Evolutionary conservation across 1,284 basidiomycete genomes (phyloP).

Genomic region (Melampsora americana): DNA sequence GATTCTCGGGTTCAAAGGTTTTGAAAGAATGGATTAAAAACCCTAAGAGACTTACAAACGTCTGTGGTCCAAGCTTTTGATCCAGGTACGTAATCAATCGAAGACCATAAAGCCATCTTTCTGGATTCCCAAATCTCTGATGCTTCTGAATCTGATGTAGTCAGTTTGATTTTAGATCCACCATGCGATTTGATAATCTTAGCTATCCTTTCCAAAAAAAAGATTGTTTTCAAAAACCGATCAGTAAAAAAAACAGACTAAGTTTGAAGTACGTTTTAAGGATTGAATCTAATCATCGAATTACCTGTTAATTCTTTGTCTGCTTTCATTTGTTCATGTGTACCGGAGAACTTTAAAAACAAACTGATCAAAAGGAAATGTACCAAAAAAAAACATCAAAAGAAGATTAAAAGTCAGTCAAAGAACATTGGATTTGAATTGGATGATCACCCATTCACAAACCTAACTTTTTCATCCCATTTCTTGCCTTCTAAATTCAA

Average conservation of each 20-base stretch:
- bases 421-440: not conserved
- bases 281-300: not conserved
- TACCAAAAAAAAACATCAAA: slow-evolving; percentile 55
- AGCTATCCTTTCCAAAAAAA: slow-evolving; percentile 56
- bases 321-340: slow-evolving; percentile 63
- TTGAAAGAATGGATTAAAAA: not conserved
- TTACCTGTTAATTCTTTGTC: slow-evolving; percentile 58
- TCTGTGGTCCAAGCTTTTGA: slow-evolving; percentile 74
- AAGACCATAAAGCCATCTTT: slow-evolving; percentile 75
- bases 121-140: slow-evolving; percentile 76
- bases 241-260: not conserved
- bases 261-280: not conserved
- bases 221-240: not conserved
- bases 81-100: slow-evolving; percentile 66
- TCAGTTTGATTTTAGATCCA: slow-evolving; percentile 68
- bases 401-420: slow-evolving; percentile 46
- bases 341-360: slow-evolving; percentile 68
- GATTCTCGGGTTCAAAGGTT: not conserved
- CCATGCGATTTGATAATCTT: slow-evolving; percentile 66
- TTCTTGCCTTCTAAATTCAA: slow-evolving; percentile 9
- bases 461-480: slow-evolving; percentile 41
- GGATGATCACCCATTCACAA: not conserved
- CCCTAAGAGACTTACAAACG: slow-evolving; percentile 44
- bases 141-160: slow-evolving; percentile 67
- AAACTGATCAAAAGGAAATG: not conserved